Percentiles rank a stretch among this genome's conserved stretches.
phyloP scores from a whole-genome alignment of 2,329 filamentous ascomycete genomes.

The Gremmenia infestans region DNA sequence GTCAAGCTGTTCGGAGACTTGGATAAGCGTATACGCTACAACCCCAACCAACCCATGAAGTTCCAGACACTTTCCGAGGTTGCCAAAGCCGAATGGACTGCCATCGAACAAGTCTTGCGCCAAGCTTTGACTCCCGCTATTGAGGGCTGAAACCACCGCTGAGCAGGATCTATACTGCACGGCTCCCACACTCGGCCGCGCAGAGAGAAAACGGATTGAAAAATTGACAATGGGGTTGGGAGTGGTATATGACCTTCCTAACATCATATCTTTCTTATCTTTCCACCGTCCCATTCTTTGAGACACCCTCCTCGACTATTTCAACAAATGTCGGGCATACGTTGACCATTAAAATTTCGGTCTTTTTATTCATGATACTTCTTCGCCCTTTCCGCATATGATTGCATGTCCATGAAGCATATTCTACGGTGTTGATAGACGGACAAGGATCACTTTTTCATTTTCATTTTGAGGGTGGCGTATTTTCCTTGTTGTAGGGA shows the following conservation, averaged over 20 bases:
- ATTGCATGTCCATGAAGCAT: neutral
- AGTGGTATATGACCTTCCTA: neutral
- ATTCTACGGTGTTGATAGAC: neutral
- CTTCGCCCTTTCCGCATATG: neutral
- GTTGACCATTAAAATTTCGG: too few species aligned
- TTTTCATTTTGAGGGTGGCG: neutral
- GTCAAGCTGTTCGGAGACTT: constrained; percentile 33
- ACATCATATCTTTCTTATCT: neutral
- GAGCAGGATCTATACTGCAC: neutral
- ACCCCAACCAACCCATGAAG: constrained; percentile 29
- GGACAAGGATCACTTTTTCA: neutral
- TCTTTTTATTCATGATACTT: too few species aligned
- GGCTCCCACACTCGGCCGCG: neutral
- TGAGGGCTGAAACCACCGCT: neutral
- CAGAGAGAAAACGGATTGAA: neutral
- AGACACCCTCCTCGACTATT: neutral
- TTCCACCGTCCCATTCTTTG: neutral
- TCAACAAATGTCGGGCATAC: neutral
- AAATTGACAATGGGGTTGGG: neutral
- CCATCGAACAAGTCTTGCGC: constrained; percentile 45
- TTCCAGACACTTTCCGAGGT: constrained; percentile 44
- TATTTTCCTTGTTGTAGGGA: too few species aligned
- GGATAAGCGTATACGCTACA: constrained; percentile 46
- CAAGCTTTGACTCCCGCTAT: constrained; percentile 20
- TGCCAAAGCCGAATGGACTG: constrained; percentile 42